Percentiles rank a stretch among this genome's conserved stretches.
These are phyloP conservation scores for Epichloe sylvatica DNA, from an alignment of 2,329 filamentous ascomycete genomes.

Conservation along the genomic window DNA sequence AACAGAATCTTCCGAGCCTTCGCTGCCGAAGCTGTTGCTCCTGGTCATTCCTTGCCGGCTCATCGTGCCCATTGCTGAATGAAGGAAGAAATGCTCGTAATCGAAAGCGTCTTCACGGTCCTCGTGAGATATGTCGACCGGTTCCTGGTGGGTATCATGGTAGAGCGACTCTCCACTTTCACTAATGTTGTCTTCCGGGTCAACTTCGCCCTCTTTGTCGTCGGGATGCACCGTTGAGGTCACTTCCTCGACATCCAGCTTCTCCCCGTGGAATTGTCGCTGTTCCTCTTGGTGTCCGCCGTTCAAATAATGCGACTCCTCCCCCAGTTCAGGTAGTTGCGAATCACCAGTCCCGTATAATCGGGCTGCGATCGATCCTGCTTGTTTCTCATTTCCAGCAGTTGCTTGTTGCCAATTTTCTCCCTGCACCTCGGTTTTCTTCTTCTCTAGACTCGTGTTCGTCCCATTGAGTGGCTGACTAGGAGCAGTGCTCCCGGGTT, in stretches of 20 bases:
- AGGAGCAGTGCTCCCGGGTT: slow-evolving; percentile 4
- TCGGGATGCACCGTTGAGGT: neutral
- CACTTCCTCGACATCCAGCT: neutral
- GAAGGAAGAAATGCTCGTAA: slow-evolving; percentile 89
- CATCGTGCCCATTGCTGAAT: slow-evolving; percentile 77
- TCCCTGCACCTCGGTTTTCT: neutral
- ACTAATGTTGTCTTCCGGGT: slow-evolving; percentile 27
- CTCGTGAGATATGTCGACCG: slow-evolving; percentile 58
- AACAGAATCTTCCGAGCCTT: slow-evolving; percentile 45
- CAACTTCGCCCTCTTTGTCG: slow-evolving; percentile 12
- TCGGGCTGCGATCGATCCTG: neutral
- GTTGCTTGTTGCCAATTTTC: slow-evolving; percentile 1
- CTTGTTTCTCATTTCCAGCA: slow-evolving; percentile 5
- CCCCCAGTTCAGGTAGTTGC: neutral
- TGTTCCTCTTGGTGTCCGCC: neutral
- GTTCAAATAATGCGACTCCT: neutral
- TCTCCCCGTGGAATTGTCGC: neutral
- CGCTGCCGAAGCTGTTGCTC: slow-evolving; percentile 35
- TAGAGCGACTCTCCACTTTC: slow-evolving; percentile 52
- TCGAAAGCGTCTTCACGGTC: slow-evolving; percentile 92
- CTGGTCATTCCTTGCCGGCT: slow-evolving; percentile 24
- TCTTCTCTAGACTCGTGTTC: neutral
- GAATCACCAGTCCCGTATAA: slow-evolving; percentile 1
- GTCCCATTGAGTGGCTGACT: neutral
- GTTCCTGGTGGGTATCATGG: slow-evolving; percentile 44